Evolutionary conservation across 164 flowering plant genomes (phyloP).

Genomic region (Nelumbo lutea): DNA sequence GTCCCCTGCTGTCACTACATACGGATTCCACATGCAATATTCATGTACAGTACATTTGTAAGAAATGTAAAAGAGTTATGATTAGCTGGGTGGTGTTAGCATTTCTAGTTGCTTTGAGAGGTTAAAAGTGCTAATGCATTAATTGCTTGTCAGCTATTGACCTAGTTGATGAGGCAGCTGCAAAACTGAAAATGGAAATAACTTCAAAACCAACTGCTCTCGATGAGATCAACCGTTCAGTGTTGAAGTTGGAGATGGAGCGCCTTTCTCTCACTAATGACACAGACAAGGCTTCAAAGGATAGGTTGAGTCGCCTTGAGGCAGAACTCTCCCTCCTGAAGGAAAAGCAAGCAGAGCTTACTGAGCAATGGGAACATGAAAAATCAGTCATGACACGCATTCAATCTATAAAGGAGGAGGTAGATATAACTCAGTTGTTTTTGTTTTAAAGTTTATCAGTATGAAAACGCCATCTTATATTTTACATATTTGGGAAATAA

Average conservation of each 20-base stretch:
- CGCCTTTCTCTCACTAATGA: slow-evolving; percentile 82
- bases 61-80: too few species aligned
- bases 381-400: slow-evolving; percentile 84
- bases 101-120: not conserved
- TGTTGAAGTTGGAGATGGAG: slow-evolving; percentile 90
- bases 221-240: slow-evolving; percentile 83
- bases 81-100: not conserved
- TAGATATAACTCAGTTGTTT: slow-evolving; percentile 11
- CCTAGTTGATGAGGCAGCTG: slow-evolving; percentile 96
- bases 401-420: slow-evolving; percentile 96
- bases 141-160: slow-evolving; percentile 70
- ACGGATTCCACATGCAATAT: too few species aligned
- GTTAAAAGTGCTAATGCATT: not conserved
- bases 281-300: slow-evolving; percentile 84
- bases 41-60: too few species aligned
- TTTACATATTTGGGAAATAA: too few species aligned
- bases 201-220: slow-evolving; percentile 92
- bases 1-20: too few species aligned
- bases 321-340: slow-evolving; percentile 71
- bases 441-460: not conserved
- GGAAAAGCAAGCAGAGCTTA: slow-evolving; percentile 63
- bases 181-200: slow-evolving; percentile 93
- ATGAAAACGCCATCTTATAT: too few species aligned
- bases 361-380: slow-evolving; percentile 94
- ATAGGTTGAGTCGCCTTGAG: slow-evolving; percentile 76